A percentile compares a stretch with the other conserved stretches of the same genome.
These are phyloP conservation scores for Fusarium tuaranense DNA, from an alignment of 2,329 filamentous ascomycete species.

Conservation along the genomic window DNA sequence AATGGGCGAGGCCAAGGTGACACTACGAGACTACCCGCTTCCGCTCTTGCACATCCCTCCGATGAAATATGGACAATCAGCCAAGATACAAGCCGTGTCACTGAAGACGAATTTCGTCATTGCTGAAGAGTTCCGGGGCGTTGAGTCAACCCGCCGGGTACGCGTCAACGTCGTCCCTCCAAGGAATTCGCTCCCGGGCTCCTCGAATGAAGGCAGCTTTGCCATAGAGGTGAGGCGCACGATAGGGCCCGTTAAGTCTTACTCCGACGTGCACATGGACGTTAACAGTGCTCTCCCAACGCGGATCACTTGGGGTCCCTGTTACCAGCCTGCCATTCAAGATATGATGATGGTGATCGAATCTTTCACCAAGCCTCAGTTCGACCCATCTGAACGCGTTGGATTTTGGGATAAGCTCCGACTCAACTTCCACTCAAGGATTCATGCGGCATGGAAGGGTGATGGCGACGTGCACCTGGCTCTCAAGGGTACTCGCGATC, in stretches of 20 bases:
- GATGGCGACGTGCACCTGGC: conserved; percentile 96
- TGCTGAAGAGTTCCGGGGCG: conserved; percentile 89
- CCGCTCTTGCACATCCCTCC: conserved; percentile 91
- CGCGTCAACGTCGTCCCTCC: conserved; percentile 87
- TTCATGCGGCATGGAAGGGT: conserved; percentile 91
- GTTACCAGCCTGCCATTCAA: conserved; percentile 97
- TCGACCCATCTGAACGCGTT: conserved; percentile 92
- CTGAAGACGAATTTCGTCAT: conserved; percentile 93
- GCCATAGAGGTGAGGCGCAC: conserved; percentile 89
- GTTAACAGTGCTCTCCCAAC: conserved; percentile 95
- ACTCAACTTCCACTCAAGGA: conserved; percentile 90
- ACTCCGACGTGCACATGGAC: conserved; percentile 90
- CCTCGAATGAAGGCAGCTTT: conserved; percentile 73
- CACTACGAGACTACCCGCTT: conserved; percentile 91
- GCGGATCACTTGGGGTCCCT: conserved; percentile 95
- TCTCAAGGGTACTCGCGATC: conserved; percentile 91
- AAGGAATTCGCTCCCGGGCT: conserved; percentile 64
- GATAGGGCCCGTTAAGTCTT: conserved; percentile 95
- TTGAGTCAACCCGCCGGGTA: conserved; percentile 83
- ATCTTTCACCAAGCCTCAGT: conserved; percentile 94
- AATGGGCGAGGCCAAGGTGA: conserved; percentile 90
- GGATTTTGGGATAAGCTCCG: conserved; percentile 99
- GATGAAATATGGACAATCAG: conserved; percentile 82
- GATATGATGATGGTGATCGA: conserved; percentile 99
- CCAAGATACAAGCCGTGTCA: conserved; percentile 82